Evolutionary conservation across 1,139 yeast genomes (phyloP).

Genomic region (Diutina ranongensis): DNA sequence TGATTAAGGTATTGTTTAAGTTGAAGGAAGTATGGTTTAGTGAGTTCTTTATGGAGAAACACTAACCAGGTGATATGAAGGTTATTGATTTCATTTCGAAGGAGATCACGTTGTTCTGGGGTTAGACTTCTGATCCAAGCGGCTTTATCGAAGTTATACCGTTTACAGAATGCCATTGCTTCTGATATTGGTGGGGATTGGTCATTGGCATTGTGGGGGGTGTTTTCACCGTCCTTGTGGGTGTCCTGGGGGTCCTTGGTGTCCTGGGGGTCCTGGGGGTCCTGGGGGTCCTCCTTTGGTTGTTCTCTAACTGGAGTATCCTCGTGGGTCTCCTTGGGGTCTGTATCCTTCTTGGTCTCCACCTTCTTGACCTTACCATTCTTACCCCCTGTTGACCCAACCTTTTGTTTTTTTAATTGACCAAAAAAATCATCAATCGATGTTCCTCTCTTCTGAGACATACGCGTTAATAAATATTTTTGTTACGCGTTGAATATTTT

Average conservation of each 20-base stretch:
- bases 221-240: background rate
- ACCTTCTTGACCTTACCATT: background rate
- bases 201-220: background rate
- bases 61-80: slow-evolving; percentile 73
- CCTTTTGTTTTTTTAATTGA: background rate
- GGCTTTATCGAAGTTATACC: slow-evolving; percentile 32
- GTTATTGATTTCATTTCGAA: slow-evolving; percentile 50
- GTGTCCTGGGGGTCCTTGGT: background rate
- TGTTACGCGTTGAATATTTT: background rate
- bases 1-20: slow-evolving; percentile 46
- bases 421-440: background rate
- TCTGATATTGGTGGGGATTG: background rate
- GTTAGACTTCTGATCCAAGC: slow-evolving; percentile 45
- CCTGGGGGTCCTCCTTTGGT: no score
- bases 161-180: slow-evolving; percentile 8
- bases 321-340: background rate
- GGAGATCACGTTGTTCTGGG: slow-evolving; percentile 38
- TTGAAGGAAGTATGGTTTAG: slow-evolving; percentile 75
- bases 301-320: background rate
- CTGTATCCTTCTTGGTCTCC: background rate
- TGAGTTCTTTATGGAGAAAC: slow-evolving; percentile 55
- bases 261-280: background rate
- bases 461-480: background rate
- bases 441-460: slow-evolving; percentile 1
- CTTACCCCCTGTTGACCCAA: background rate